Evolutionary conservation across 2,329 filamentous ascomycete genomes (phyloP), one percentile per base, ranked within the genome.

Genomic region (Alternaria triticina): DNA sequence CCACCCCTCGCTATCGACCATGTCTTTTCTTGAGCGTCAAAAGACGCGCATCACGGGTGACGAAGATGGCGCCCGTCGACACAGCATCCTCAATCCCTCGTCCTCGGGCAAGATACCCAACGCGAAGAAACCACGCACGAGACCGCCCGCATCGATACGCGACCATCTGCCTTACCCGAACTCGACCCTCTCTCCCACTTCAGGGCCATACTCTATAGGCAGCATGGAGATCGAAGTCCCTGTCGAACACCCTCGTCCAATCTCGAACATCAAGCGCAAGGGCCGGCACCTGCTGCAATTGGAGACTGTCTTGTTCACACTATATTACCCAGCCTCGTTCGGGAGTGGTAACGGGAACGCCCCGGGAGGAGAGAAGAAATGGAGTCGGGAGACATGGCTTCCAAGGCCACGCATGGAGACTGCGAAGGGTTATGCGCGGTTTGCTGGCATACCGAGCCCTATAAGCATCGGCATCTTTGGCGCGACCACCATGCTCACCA

Each of bases 311-410:
- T 81, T 91, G 5, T 86, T 91, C 77, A 86, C 86, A 0, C 77
- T 91, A n/a, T 91, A 88, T 75, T 91, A 91, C 73, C 89, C 89
- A 2, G 84, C 86, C 47, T 83, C 85, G 17, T 71, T 85, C 59
- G 82, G 80, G 8, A 77, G 75, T 15, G 78, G 80, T 6, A 68
- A 74, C 2, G 79, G 82, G 1, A 71, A 77, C 22, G 76, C 78
- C 13, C 79, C 81, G 10, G 79, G 79, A 23, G 80, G 83, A 2
- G 71, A 77, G 28, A 81, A 80, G 45, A 80, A 82, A 43, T 84
- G 83, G 68, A 85, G 83, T 17, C 83, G 88, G 6, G 84, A 87
- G 56, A 86, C 88, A 7, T 91, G 88, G 89, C 82, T 91, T 45
- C 86, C 88, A 8, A 80, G 87, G 47, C 88, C 89, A 4, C 80